Evolutionary conservation across 139 green algal genomes (phyloP).

Genomic region (Gonium pectorale): DNA sequence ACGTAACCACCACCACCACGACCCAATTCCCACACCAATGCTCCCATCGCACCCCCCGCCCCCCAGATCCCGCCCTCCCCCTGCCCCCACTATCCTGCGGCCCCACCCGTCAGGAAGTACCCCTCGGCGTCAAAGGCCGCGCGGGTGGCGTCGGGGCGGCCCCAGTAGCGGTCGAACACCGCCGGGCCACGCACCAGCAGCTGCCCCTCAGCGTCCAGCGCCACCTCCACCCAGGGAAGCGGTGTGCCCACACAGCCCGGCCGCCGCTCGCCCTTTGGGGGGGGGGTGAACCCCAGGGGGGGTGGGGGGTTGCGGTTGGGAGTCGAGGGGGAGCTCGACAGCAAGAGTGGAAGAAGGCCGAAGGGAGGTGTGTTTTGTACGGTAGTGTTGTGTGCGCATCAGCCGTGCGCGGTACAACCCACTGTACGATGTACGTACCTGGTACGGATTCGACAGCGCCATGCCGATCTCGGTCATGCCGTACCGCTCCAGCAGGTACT

Average conservation of each 20-base stretch:
- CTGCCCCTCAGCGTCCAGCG: conserved; percentile 65
- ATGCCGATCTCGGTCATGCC: conserved; percentile 99
- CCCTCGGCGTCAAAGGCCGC: conserved; percentile 87
- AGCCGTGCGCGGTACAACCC: neutral
- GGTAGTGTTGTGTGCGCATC: too few relatives aligned
- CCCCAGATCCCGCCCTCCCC: neutral
- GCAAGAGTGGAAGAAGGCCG: too few relatives aligned
- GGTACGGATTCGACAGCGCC: conserved; percentile 91
- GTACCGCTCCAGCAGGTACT: conserved; percentile 93
- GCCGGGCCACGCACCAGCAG: conserved; percentile 78
- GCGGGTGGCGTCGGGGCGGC: conserved; percentile 76
- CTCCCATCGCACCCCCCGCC: neutral
- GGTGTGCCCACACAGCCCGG: conserved; percentile 88
- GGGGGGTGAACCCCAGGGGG: neutral
- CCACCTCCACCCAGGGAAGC: conserved; percentile 82
- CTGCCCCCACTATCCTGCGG: neutral
- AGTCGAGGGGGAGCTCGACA: too few relatives aligned
- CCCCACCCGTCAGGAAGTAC: conserved; percentile 89
- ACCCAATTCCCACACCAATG: neutral
- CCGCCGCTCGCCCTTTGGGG: conserved; percentile 64
- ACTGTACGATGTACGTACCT: conserved; percentile 26
- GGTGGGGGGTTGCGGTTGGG: neutral
- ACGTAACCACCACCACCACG: too few relatives aligned
- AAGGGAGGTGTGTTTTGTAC: too few relatives aligned
- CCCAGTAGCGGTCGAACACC: conserved; percentile 94